Conservation (phyloP, 805 yeast species). For the Myxozyma vanderwaltii region DNA sequence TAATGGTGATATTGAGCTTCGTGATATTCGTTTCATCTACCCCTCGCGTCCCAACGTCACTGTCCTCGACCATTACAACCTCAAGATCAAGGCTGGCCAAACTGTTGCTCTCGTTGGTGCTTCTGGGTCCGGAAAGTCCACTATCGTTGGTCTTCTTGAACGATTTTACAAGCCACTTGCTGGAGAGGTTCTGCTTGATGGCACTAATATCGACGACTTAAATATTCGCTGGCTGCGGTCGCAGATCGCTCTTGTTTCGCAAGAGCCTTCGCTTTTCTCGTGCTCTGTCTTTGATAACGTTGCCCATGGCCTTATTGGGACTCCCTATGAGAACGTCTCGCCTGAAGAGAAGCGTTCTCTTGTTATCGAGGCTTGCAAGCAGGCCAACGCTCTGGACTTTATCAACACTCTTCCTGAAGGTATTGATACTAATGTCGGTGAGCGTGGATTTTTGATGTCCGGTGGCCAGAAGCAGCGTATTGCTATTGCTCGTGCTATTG, state of each 20-base stretch:
- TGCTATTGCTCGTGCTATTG: conserved; percentile 64
- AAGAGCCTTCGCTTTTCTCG: conserved; percentile 64
- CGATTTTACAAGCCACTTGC: conserved; percentile 58
- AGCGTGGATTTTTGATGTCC: conserved; percentile 60
- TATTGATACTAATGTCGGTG: conserved; percentile 53
- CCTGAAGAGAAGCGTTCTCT: conserved; percentile 45
- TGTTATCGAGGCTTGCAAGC: conserved; percentile 49
- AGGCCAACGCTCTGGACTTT: conserved; percentile 57
- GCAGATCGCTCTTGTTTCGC: conserved; percentile 64
- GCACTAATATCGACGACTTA: conserved; percentile 50
- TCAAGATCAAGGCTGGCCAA: conserved; percentile 65
- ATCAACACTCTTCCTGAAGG: conserved; percentile 55
- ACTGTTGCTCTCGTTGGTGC: conserved; percentile 91
- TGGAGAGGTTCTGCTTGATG: conserved; percentile 55
- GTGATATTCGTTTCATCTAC: conserved; percentile 38
- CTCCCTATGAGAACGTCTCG: conserved; percentile 40
- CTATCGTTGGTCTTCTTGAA: conserved; percentile 55
- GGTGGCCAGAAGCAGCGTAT: conserved; percentile 71
- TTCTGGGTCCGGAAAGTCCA: conserved; percentile 56
- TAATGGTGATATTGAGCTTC: conserved; percentile 46
- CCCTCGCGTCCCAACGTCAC: conserved; percentile 42
- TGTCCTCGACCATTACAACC: conserved; percentile 37
- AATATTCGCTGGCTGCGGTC: conserved; percentile 55
- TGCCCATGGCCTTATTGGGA: conserved; percentile 63
- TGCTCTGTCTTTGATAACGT: conserved; percentile 80